A percentile compares a stretch with the other conserved stretches of the same genome.
These are phyloP conservation scores for Persicaria maculosa DNA, from an alignment of 148 eudicot genomes.

Conservation along the genomic window DNA sequence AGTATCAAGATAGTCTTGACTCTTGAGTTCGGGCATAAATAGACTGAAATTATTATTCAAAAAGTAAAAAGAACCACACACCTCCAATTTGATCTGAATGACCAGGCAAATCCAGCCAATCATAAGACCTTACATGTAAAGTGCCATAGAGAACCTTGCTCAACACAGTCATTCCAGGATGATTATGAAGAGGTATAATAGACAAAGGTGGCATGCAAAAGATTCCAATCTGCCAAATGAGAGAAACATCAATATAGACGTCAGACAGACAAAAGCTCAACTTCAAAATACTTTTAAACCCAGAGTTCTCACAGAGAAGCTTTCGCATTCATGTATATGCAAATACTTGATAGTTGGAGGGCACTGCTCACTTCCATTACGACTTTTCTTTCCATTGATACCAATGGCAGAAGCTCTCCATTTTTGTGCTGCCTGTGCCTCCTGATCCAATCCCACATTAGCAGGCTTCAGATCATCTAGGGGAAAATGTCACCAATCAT, in stretches of 20 bases:
- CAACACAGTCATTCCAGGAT: slow-evolving; percentile 98
- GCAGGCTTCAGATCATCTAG: slow-evolving; percentile 91
- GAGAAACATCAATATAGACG: not conserved
- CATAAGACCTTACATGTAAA: slow-evolving; percentile 68
- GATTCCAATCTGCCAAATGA: slow-evolving; percentile 76
- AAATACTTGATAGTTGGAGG: slow-evolving; percentile 76
- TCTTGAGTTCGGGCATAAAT: not conserved
- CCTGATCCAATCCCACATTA: slow-evolving; percentile 98
- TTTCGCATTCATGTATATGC: slow-evolving; percentile 79
- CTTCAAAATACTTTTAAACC: not conserved
- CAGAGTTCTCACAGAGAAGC: slow-evolving; percentile 69
- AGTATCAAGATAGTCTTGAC: not conserved
- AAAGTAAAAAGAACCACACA: slow-evolving; percentile 13
- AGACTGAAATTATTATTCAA: not conserved
- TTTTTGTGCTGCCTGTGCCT: slow-evolving; percentile 67
- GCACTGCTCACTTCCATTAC: slow-evolving; percentile 49
- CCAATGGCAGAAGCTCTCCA: slow-evolving; percentile 57
- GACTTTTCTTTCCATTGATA: slow-evolving; percentile 55
- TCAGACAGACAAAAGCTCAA: slow-evolving; percentile 1
- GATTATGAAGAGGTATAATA: slow-evolving; percentile 92
- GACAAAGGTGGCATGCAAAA: slow-evolving; percentile 93
- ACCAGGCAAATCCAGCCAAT: slow-evolving; percentile 76
- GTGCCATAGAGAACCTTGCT: slow-evolving; percentile 98
- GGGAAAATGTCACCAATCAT: not conserved
- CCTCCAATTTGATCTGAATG: slow-evolving; percentile 61